These are phyloP conservation scores for Ophiocordyceps polyrhachis-furcata DNA, from an alignment of 2,329 filamentous ascomycete species.

Conservation along the genomic window DNA sequence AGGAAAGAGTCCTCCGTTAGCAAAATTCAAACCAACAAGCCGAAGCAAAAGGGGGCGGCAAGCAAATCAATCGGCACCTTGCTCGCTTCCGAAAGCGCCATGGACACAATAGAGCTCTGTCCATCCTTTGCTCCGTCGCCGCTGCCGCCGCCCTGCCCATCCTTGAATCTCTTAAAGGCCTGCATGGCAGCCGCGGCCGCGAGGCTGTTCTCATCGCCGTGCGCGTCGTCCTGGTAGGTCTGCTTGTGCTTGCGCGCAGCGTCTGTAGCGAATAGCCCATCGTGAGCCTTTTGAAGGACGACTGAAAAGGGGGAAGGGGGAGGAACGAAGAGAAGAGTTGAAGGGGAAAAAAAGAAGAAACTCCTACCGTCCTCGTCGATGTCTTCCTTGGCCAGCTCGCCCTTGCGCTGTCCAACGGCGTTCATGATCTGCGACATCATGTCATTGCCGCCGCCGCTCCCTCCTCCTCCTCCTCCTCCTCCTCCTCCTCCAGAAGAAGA, in stretches of 20 bases:
- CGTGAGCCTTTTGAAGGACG: no score
- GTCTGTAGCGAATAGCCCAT: constrained; percentile 19
- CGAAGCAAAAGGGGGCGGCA: neutral
- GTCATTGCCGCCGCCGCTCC: constrained; percentile 20
- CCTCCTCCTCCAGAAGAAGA: constrained; percentile 8
- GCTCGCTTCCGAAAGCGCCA: constrained; percentile 76
- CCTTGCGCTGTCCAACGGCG: constrained; percentile 29
- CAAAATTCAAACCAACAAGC: no score
- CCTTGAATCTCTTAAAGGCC: constrained; percentile 62
- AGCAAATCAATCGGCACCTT: constrained; percentile 31
- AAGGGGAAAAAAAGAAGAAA: neutral
- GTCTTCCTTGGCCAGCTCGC: constrained; percentile 26
- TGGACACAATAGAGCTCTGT: constrained; percentile 64
- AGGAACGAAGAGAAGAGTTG: no score
- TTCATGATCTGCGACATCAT: constrained; percentile 31
- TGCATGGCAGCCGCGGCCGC: constrained; percentile 66
- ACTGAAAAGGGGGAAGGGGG: no score
- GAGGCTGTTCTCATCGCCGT: constrained; percentile 30
- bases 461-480: neutral
- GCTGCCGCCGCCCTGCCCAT: constrained; percentile 29
- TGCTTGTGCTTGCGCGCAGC: constrained; percentile 60
- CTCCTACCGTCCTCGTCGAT: constrained; percentile 28
- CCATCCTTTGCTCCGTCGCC: constrained; percentile 29
- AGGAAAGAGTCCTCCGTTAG: no score
- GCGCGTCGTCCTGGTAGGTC: constrained; percentile 39